A percentile compares a stretch with the other conserved stretches of the same genome.
phyloP scores from a whole-genome alignment of 2,329 filamentous ascomycete genomes.

The Metarhizium guizhouense region DNA sequence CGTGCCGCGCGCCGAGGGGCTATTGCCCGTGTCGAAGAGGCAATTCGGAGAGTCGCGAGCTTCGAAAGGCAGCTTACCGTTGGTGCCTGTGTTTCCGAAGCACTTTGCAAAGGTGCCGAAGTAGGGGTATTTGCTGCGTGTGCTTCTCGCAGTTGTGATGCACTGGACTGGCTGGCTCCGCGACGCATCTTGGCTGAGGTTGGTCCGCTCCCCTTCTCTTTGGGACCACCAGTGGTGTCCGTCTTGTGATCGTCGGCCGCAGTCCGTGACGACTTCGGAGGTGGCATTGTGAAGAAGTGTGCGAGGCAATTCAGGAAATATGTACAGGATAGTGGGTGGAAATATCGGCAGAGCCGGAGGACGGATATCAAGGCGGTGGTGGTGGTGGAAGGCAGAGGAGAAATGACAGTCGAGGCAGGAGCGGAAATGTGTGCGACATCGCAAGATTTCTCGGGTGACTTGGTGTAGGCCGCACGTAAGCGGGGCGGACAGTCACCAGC shows the following conservation, averaged over 20 bases:
- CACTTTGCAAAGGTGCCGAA: slow-evolving; percentile 20
- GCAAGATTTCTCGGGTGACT: neutral
- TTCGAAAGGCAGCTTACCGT: slow-evolving; percentile 17
- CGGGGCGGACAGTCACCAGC: neutral
- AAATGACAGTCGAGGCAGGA: neutral
- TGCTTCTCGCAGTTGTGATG: slow-evolving; percentile 25
- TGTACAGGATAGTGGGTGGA: neutral
- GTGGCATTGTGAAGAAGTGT: slow-evolving; percentile 26
- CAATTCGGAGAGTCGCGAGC: neutral
- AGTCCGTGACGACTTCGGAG: slow-evolving; percentile 35
- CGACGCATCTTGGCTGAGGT: slow-evolving; percentile 47
- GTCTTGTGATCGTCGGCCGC: slow-evolving; percentile 36
- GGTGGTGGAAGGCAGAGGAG: neutral
- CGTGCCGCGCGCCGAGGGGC: neutral
- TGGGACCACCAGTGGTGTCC: slow-evolving; percentile 26
- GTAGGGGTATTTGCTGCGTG: slow-evolving; percentile 21
- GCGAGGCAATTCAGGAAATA: neutral
- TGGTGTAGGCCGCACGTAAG: neutral
- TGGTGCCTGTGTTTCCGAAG: slow-evolving; percentile 22
- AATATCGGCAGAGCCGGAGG: neutral
- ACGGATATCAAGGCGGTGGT: neutral
- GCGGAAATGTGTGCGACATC: neutral
- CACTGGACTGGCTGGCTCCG: slow-evolving; percentile 42
- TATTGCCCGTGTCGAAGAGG: neutral
- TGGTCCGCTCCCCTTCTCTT: slow-evolving; percentile 35